Evolutionary conservation across 2,329 filamentous ascomycete species (phyloP).

Genomic region (Cordyceps militaris): DNA sequence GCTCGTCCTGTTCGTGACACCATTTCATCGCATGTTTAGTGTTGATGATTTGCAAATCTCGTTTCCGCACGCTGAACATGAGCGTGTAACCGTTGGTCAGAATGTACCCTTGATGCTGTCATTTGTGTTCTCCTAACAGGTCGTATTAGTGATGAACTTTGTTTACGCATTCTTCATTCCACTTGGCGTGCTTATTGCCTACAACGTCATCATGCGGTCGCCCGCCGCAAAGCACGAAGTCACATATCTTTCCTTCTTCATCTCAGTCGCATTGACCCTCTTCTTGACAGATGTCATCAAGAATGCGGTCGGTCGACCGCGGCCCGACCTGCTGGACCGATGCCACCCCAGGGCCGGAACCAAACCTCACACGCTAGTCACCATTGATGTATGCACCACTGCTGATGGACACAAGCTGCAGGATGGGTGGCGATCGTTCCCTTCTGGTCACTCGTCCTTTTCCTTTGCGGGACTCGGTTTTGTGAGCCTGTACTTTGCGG

Average conservation of each 20-base stretch:
- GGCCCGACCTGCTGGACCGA: slow-evolving; percentile 58
- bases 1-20: slow-evolving; percentile 47
- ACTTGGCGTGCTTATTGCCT: slow-evolving; percentile 56
- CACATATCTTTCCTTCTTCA: slow-evolving; percentile 71
- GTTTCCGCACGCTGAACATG: slow-evolving; percentile 76
- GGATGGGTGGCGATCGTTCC: slow-evolving; percentile 80
- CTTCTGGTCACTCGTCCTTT: slow-evolving; percentile 73
- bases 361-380: slow-evolving; percentile 46
- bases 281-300: slow-evolving; percentile 90
- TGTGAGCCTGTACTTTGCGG: slow-evolving; percentile 61
- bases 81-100: slow-evolving; percentile 74
- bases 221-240: slow-evolving; percentile 76
- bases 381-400: slow-evolving; percentile 66
- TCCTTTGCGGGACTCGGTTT: slow-evolving; percentile 74
- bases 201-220: slow-evolving; percentile 56
- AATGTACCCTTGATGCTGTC: neutral
- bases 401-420: slow-evolving; percentile 61
- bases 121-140: neutral
- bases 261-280: slow-evolving; percentile 67
- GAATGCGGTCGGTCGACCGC: slow-evolving; percentile 73
- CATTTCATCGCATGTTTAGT: slow-evolving; percentile 92
- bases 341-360: slow-evolving; percentile 61
- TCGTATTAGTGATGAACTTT: slow-evolving; percentile 57
- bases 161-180: slow-evolving; percentile 72
- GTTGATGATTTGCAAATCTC: slow-evolving; percentile 78